Evolutionary conservation across 2,329 filamentous ascomycete genomes (phyloP).

Genomic region (Sphaerulina musiva): DNA sequence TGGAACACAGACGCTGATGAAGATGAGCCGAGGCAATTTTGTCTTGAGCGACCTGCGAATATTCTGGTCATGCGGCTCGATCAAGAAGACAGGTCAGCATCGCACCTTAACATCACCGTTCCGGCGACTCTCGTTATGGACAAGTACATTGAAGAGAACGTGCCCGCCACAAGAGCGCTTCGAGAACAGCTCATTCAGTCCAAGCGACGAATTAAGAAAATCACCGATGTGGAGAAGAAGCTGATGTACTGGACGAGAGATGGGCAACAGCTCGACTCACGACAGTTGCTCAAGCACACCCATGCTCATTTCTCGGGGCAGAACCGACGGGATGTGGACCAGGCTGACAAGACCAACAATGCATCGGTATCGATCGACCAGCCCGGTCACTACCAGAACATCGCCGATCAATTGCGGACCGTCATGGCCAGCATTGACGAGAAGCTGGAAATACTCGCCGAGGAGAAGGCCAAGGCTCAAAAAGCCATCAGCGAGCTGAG

Average conservation of each 20-base stretch:
- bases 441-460: slow-evolving; percentile 27
- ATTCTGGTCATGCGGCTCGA: slow-evolving; percentile 48
- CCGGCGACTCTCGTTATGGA: slow-evolving; percentile 53
- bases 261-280: slow-evolving; percentile 32
- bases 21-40: slow-evolving; percentile 24
- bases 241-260: slow-evolving; percentile 32
- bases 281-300: slow-evolving; percentile 34
- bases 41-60: slow-evolving; percentile 45
- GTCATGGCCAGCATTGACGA: slow-evolving; percentile 29
- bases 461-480: slow-evolving; percentile 30
- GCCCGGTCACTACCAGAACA: slow-evolving; percentile 23
- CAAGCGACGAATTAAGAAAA: slow-evolving; percentile 27
- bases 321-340: slow-evolving; percentile 23
- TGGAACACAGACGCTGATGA: slow-evolving; percentile 29
- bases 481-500: slow-evolving; percentile 28
- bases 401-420: slow-evolving; percentile 33
- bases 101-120: slow-evolving; percentile 44
- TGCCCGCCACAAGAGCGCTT: slow-evolving; percentile 43
- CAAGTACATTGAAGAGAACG: slow-evolving; percentile 52
- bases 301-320: slow-evolving; percentile 30
- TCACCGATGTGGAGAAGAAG: slow-evolving; percentile 34
- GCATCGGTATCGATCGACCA: slow-evolving; percentile 14
- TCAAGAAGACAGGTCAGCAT: slow-evolving; percentile 31
- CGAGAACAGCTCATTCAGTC: slow-evolving; percentile 37
- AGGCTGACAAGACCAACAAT: slow-evolving; percentile 20